phyloP scores from a whole-genome alignment of 441 rosid species.

The Hura crepitans region DNA sequence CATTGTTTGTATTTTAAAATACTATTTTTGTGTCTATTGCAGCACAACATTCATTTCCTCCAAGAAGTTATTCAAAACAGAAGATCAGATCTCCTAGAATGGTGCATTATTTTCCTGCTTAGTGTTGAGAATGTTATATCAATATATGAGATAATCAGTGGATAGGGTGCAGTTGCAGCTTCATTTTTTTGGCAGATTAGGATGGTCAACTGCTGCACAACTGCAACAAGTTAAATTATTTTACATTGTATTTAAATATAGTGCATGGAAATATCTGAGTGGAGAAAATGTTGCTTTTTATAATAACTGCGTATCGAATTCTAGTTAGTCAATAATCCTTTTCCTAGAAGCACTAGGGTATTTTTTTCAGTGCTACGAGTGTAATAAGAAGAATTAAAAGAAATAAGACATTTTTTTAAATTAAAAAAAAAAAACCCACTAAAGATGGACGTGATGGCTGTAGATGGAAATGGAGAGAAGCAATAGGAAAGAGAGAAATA shows the following conservation, averaged over 20 bases:
- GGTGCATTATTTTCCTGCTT: conserved; percentile 85
- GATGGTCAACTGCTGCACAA: background rate
- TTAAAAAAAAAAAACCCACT: no score
- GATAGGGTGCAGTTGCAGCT: conserved; percentile 39
- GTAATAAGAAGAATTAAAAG: no score
- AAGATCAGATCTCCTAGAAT: conserved; percentile 76
- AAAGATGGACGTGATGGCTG: no score
- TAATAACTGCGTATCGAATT: no score
- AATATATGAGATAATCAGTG: conserved; percentile 63
- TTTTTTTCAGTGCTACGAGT: no score
- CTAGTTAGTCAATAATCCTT: no score
- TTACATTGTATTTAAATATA: background rate
- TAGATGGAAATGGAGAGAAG: no score
- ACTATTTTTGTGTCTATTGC: conserved; percentile 28
- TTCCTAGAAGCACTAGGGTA: no score
- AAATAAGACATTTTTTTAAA: no score
- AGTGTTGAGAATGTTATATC: conserved; percentile 65
- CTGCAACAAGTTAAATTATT: background rate
- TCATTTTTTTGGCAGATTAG: conserved; percentile 23
- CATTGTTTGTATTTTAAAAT: background rate
- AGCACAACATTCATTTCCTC: conserved; percentile 93
- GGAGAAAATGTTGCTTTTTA: no score
- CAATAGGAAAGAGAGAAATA: no score
- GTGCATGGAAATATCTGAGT: no score
- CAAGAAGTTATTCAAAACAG: conserved; percentile 87